A percentile compares a stretch with the other conserved stretches of the same genome.
Evolutionary conservation across 805 yeast genomes (phyloP).

Genomic region (Candida nonsorbophila): DNA sequence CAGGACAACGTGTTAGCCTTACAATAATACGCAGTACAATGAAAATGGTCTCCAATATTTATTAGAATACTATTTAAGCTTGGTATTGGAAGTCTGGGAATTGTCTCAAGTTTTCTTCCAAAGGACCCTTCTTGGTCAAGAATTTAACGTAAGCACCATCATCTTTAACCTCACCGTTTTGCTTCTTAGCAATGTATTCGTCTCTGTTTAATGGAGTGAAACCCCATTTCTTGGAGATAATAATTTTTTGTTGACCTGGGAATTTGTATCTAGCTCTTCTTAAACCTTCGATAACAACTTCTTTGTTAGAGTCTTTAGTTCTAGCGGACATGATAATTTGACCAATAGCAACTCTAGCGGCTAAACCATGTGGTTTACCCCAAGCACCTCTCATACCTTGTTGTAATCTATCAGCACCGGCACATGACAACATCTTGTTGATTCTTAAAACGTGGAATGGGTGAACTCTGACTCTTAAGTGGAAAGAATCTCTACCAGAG

Average conservation of each 20-base stretch:
- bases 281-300: conserved; percentile 95
- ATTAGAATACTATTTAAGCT: no score
- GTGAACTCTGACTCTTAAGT: conserved; percentile 99
- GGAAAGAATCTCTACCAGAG: conserved; percentile 99
- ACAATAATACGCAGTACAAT: background rate
- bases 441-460: conserved; percentile 99
- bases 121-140: conserved; percentile 93
- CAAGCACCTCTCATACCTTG: conserved; percentile 99
- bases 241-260: conserved; percentile 99
- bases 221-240: conserved; percentile 99
- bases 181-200: conserved; percentile 90
- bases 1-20: conserved; percentile 3
- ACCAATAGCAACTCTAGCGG: conserved; percentile 98
- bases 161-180: conserved; percentile 97
- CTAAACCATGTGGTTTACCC: conserved; percentile 99
- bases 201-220: conserved; percentile 99
- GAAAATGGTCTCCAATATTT: background rate
- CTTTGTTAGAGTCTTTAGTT: conserved; percentile 98
- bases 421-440: conserved; percentile 99
- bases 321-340: conserved; percentile 97
- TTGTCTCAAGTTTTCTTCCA: conserved; percentile 83
- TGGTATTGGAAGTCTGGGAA: conserved; percentile 84
- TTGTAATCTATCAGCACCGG: conserved; percentile 99
- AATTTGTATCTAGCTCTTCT: conserved; percentile 99
- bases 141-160: conserved; percentile 99